A percentile compares a stretch with the other conserved stretches of the same genome.
phyloP scores from a whole-genome alignment of 2,329 filamentous ascomycete species.

The Nigrograna mackinnonii region DNA sequence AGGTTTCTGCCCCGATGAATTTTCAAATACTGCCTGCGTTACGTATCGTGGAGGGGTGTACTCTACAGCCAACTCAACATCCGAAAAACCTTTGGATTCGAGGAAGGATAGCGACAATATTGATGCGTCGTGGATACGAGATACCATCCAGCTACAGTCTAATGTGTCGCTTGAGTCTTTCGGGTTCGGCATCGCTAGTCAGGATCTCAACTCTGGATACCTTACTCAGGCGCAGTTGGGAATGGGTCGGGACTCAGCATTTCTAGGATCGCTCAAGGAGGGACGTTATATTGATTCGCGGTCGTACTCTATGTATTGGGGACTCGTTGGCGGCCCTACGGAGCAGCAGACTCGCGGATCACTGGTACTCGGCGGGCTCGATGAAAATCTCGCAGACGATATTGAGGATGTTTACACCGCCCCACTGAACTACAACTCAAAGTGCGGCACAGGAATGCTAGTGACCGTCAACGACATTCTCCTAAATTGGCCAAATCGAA shows the following conservation, averaged over 20 bases:
- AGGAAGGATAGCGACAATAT: conserved; percentile 11
- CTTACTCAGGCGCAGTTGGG: conserved; percentile 22
- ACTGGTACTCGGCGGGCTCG: background rate
- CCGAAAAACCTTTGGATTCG: background rate
- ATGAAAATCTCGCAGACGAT: background rate
- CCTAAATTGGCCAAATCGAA: background rate
- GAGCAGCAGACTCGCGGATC: conserved; percentile 15
- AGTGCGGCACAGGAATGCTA: background rate
- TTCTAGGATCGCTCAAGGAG: conserved; percentile 25
- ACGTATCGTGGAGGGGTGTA: conserved; percentile 13
- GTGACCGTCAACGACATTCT: background rate
- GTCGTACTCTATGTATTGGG: conserved; percentile 38
- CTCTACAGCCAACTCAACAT: conserved; percentile 8
- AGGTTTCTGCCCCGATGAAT: conserved; percentile 7
- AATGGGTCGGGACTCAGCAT: conserved; percentile 34
- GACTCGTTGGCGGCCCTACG: conserved; percentile 19
- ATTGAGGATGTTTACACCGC: background rate
- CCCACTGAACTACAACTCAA: background rate
- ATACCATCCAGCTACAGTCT: conserved; percentile 9
- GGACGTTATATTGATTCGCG: conserved; percentile 28
- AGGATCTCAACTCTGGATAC: conserved; percentile 13
- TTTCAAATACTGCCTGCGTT: conserved; percentile 13
- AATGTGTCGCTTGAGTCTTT: conserved; percentile 13
- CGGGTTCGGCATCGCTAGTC: conserved; percentile 14
- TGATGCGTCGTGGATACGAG: conserved; percentile 13